phyloP scores from a whole-genome alignment of 23 red algal genomes.

The Agarophyton chilense region DNA sequence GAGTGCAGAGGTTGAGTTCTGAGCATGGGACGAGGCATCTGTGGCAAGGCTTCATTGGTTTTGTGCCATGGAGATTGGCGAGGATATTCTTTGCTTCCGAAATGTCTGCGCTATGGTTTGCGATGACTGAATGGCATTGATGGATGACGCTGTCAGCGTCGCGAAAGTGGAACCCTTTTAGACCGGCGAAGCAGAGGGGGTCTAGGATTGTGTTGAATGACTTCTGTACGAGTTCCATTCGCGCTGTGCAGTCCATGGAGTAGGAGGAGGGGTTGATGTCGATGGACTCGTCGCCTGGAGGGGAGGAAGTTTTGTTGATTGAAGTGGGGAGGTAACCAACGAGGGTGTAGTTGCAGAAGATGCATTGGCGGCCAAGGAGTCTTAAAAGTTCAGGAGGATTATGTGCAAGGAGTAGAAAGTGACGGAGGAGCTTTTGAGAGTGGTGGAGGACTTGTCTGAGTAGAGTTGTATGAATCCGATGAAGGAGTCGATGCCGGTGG shows the following conservation, averaged over 20 bases:
- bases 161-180: neutral
- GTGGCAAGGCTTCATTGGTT: neutral
- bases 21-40: neutral
- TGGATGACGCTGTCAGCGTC: neutral
- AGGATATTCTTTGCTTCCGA: neutral
- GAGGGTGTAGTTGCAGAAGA: neutral
- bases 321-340: neutral
- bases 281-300: too few relatives aligned
- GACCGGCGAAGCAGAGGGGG: neutral
- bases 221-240: neutral
- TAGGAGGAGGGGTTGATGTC: too few relatives aligned
- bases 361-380: neutral
- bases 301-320: neutral
- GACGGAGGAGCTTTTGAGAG: neutral
- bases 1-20: neutral
- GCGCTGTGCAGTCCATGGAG: neutral
- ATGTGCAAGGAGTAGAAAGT: neutral
- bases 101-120: slow-evolving; percentile 5
- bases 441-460: neutral
- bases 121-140: neutral
- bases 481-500: slow-evolving; percentile 10
- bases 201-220: neutral
- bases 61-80: neutral
- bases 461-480: neutral
- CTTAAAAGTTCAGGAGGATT: neutral